Conservation (phyloP, 108 stramenopile genomes). For the Fistulifera pelliculosa region DNA sequence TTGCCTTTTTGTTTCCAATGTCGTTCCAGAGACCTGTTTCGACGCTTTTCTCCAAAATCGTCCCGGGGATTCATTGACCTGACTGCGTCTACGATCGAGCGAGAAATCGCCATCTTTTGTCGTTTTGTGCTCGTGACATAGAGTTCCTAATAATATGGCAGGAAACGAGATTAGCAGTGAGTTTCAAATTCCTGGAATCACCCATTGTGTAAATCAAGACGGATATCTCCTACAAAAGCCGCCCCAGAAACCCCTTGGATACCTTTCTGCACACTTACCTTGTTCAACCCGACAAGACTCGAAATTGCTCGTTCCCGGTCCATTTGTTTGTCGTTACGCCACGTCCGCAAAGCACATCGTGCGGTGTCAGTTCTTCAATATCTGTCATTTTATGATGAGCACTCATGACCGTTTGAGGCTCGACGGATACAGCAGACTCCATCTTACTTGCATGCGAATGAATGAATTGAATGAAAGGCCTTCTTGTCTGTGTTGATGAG, state of each 20-base stretch:
- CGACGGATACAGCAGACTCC: too few species aligned
- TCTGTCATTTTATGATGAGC: too few species aligned
- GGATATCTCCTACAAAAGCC: not conserved
- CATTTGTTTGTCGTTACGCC: constrained; percentile 63
- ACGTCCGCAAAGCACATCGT: constrained; percentile 70
- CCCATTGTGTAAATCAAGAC: too few species aligned
- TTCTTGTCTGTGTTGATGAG: too few species aligned
- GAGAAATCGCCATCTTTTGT: constrained; percentile 71
- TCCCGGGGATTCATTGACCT: constrained; percentile 52
- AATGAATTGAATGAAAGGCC: too few species aligned
- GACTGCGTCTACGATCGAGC: constrained; percentile 72
- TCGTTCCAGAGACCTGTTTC: constrained; percentile 45
- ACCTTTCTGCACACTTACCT: constrained; percentile 20
- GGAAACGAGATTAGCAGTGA: too few species aligned
- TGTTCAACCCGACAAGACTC: constrained; percentile 42
- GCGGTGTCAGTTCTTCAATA: not conserved
- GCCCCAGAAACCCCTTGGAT: not conserved
- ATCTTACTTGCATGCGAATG: too few species aligned
- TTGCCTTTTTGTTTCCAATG: constrained; percentile 60
- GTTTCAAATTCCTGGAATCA: too few species aligned
- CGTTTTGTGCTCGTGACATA: constrained; percentile 69
- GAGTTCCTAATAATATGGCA: too few species aligned
- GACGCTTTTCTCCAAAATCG: constrained; percentile 64
- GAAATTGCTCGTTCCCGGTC: constrained; percentile 62
- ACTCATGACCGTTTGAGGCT: too few species aligned